Base-by-base conservation (phyloP, 805 yeast genomes). In the Starmerella geochares region DNA sequence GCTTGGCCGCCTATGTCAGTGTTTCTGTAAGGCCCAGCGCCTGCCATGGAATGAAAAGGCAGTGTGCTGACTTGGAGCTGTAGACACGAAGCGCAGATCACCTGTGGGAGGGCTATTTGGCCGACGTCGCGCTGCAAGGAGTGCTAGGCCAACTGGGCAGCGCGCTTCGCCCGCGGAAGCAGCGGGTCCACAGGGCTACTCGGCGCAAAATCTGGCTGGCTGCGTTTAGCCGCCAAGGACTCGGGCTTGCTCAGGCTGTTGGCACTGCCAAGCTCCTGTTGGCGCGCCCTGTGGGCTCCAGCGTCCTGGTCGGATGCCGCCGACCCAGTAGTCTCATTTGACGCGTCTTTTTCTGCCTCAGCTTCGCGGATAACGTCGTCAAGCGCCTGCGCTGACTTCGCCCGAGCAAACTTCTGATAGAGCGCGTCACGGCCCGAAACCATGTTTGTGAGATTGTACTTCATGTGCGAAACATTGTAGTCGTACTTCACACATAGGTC, bases 371-470 rank as follows among this genome's bases (percentile, higher is more conserved):
- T 39, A 8, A 28, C 41, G 8, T 42, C 54, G 19, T 44, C 48
- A 38, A 60, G 21, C 25, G 49, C 54, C 10, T 74, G 77, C 42
- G 72, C 64, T 1, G 77, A 70, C 61, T 79, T 86, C 37, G 78
- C 67, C 58, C 73, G 70, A 51, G 79, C 71, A 47, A 86, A 66
- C 42, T 65, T 57, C 57, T 76, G 79, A 62, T 84, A 83, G 43
- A 77, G 69, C 11, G 72, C 69, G 3, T 78, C 73, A 61, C 78
- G 82, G 1, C 94, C 90, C 1, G 95, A 95, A 11, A 86, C 71
- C 67, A 86, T 79, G 60, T 86, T 79, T 29, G 80, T 70, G 39
- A 90, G 60, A 69, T 92, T 78, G 64, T 81, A 90, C 67, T 92
- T 92, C 1, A 92, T 77, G 63, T 86, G 87, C 3, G 85, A 74